A percentile compares a stretch with the other conserved stretches of the same genome.
These are phyloP conservation scores for Brassica napus DNA, from an alignment of 345 rosid genomes.

Conservation along the genomic window DNA sequence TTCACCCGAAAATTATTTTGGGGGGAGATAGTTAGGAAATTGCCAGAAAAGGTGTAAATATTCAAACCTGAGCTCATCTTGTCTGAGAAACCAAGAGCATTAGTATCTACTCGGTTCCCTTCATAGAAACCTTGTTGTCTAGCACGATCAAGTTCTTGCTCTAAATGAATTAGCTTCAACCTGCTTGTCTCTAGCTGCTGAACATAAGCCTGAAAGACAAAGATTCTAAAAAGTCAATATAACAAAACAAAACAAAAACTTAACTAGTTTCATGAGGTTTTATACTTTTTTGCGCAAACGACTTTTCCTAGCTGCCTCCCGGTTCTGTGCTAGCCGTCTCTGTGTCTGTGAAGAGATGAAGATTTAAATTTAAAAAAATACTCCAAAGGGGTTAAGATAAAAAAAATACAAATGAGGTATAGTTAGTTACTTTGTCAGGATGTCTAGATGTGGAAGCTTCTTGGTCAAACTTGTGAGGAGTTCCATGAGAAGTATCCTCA, in stretches of 20 bases:
- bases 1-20: neutral
- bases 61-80: slow-evolving; percentile 64
- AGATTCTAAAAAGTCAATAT: slow-evolving; percentile 6
- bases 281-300: slow-evolving; percentile 91
- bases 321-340: slow-evolving; percentile 94
- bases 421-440: slow-evolving; percentile 57
- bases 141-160: slow-evolving; percentile 78
- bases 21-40: neutral
- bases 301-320: slow-evolving; percentile 98
- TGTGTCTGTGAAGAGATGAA: slow-evolving; percentile 53
- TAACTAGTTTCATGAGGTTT: neutral
- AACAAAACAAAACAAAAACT: neutral
- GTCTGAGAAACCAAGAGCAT: slow-evolving; percentile 54
- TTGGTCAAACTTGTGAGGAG: slow-evolving; percentile 70
- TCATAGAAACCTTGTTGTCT: slow-evolving; percentile 74
- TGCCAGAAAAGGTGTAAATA: neutral
- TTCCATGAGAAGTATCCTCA: slow-evolving; percentile 77
- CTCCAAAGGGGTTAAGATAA: neutral
- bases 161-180: slow-evolving; percentile 75
- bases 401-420: neutral
- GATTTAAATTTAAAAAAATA: neutral
- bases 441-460: slow-evolving; percentile 75
- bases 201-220: slow-evolving; percentile 77
- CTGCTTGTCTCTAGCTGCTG: slow-evolving; percentile 94
- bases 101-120: slow-evolving; percentile 56